Percentiles rank a stretch among this genome's conserved stretches.
These are phyloP conservation scores for Scedosporium aurantiacum DNA, from an alignment of 2,329 filamentous ascomycete genomes.

Conservation along the genomic window DNA sequence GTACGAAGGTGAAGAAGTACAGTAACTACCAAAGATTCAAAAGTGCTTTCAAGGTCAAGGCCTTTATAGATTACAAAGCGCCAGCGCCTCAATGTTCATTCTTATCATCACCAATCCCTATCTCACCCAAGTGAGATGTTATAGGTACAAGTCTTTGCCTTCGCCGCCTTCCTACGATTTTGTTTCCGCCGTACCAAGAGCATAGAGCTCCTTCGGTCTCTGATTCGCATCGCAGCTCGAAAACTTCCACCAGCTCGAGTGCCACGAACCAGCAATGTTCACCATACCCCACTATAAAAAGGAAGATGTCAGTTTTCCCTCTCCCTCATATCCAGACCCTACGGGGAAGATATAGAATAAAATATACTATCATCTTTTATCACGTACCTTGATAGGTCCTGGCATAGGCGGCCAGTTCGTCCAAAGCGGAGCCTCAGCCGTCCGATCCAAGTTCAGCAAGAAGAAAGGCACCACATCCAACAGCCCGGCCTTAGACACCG, in stretches of 20 bases:
- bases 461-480: slow-evolving; percentile 55
- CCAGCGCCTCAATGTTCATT: no score
- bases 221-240: slow-evolving; percentile 47
- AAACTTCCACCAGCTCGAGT: slow-evolving; percentile 53
- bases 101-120: no score
- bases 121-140: no score
- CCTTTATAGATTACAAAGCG: no score
- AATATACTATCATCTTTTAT: no score
- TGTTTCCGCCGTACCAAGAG: slow-evolving; percentile 17
- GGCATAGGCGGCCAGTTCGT: slow-evolving; percentile 55
- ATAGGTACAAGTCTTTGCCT: no score
- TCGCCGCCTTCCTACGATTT: background rate
- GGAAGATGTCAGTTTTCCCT: background rate
- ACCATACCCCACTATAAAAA: slow-evolving; percentile 37
- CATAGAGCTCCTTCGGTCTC: slow-evolving; percentile 41
- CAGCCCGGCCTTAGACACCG: slow-evolving; percentile 48
- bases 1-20: no score
- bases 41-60: no score
- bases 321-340: background rate
- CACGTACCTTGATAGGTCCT: slow-evolving; percentile 31
- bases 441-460: slow-evolving; percentile 50
- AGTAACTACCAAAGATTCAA: no score
- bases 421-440: slow-evolving; percentile 48
- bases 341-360: background rate
- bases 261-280: slow-evolving; percentile 45